Evolutionary conservation across 352 stramenopile genomes (phyloP).

Genomic region (Pythium myriotylum): DNA sequence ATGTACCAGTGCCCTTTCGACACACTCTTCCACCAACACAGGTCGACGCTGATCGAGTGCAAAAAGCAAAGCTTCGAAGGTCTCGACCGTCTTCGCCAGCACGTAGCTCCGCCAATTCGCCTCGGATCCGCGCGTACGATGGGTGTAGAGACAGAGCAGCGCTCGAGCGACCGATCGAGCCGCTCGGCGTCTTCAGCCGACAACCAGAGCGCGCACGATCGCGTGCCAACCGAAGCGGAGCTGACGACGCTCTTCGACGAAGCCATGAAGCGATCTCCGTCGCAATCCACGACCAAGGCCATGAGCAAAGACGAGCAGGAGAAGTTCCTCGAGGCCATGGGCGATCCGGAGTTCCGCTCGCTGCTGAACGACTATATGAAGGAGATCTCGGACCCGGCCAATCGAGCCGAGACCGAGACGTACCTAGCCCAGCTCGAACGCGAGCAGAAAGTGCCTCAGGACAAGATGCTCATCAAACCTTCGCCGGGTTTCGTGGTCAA

Average conservation of each 20-base stretch:
- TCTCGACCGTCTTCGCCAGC: not conserved
- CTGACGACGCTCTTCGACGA: conserved; percentile 53
- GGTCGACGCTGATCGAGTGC: conserved; percentile 9
- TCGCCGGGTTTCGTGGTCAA: conserved; percentile 92
- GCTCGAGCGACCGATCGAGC: not conserved
- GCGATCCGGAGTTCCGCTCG: conserved; percentile 90
- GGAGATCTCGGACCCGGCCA: conserved; percentile 91
- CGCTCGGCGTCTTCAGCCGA: not conserved
- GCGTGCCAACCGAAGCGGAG: conserved; percentile 38
- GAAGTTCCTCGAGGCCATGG: conserved; percentile 90
- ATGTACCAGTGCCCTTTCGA: conserved; percentile 16
- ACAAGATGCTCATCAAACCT: conserved; percentile 89
- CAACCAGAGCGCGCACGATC: conserved; percentile 24
- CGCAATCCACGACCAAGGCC: not conserved
- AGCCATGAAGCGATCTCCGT: conserved; percentile 37
- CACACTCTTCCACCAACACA: not conserved
- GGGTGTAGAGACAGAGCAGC: conserved; percentile 11
- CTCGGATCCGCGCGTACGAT: not conserved
- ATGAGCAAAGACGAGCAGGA: conserved; percentile 72
- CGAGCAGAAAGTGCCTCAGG: conserved; percentile 85
- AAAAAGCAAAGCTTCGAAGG: conserved; percentile 7
- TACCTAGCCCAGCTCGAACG: conserved; percentile 90
- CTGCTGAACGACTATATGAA: conserved; percentile 94
- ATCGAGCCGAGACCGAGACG: conserved; percentile 89
- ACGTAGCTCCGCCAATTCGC: not conserved